phyloP scores from a whole-genome alignment of 1,284 basidiomycete genomes.

The Rhodotorula sp. region DNA sequence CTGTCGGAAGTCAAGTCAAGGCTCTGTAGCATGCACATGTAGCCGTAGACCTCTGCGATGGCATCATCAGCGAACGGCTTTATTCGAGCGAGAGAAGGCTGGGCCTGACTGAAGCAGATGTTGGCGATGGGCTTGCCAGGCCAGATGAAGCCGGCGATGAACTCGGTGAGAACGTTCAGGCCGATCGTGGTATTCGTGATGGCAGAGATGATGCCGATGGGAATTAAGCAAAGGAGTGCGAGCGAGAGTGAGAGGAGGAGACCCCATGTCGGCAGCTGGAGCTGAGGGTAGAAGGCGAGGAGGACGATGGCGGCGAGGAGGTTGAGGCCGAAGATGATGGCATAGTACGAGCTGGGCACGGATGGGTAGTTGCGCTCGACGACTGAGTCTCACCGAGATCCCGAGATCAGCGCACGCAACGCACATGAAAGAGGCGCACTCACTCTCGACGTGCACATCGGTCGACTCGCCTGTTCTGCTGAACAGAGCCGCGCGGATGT shows the following conservation, averaged over 20 bases:
- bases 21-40: slow-evolving; percentile 46
- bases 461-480: slow-evolving; percentile 5
- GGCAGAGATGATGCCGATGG: slow-evolving; percentile 45
- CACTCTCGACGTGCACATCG: slow-evolving; percentile 43
- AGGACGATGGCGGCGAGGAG: slow-evolving; percentile 46
- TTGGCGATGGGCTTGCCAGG: slow-evolving; percentile 48
- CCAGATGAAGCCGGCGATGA: slow-evolving; percentile 51
- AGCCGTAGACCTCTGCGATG: slow-evolving; percentile 41
- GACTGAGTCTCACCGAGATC: no score
- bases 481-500: slow-evolving; percentile 48
- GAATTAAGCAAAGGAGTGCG: slow-evolving; percentile 50
- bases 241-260: slow-evolving; percentile 49
- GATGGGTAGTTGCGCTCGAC: slow-evolving; percentile 42
- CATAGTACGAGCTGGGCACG: slow-evolving; percentile 23
- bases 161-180: slow-evolving; percentile 50
- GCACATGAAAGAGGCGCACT: not conserved
- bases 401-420: no score
- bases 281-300: slow-evolving; percentile 46
- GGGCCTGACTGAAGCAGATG: slow-evolving; percentile 14
- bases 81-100: not conserved
- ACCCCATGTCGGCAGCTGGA: slow-evolving; percentile 53
- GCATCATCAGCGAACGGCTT: not conserved
- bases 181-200: slow-evolving; percentile 45
- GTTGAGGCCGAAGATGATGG: slow-evolving; percentile 43
- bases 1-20: slow-evolving; percentile 49